Conservation (phyloP, 345 rosid species). For the Isatis tinctoria region DNA sequence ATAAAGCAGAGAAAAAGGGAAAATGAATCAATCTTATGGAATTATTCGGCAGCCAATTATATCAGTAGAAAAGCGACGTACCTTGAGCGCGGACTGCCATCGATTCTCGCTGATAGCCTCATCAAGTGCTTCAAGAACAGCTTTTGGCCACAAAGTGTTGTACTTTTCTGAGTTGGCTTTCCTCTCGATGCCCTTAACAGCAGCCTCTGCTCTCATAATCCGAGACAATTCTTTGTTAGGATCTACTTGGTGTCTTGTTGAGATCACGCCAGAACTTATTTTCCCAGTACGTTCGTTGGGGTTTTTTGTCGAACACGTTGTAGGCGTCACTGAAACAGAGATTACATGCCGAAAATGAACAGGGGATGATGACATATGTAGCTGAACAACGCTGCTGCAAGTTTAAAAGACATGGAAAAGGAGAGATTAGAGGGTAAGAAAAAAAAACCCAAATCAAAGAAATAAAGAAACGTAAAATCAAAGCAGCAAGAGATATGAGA, state of each 20-base stretch:
- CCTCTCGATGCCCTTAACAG: slow-evolving; percentile 58
- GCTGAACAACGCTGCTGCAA: slow-evolving; percentile 18
- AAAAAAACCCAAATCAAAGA: neutral
- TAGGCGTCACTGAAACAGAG: slow-evolving; percentile 20
- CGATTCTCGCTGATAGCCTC: slow-evolving; percentile 55
- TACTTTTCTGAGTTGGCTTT: slow-evolving; percentile 72
- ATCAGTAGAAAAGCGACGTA: neutral
- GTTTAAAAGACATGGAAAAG: neutral
- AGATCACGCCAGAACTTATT: slow-evolving; percentile 11
- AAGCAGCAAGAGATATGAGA: neutral
- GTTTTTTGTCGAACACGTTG: slow-evolving; percentile 40
- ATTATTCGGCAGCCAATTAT: neutral
- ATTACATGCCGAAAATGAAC: neutral
- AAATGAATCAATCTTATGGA: neutral
- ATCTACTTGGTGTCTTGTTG: slow-evolving; percentile 40
- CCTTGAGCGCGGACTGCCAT: slow-evolving; percentile 75
- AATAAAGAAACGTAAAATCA: neutral
- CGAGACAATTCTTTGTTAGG: slow-evolving; percentile 56
- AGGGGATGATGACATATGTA: neutral
- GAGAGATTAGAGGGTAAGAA: neutral
- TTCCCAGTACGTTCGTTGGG: slow-evolving; percentile 21
- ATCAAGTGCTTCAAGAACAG: slow-evolving; percentile 82
- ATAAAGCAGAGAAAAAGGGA: neutral
- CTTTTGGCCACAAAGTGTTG: slow-evolving; percentile 71
- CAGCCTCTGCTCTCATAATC: slow-evolving; percentile 63